A percentile compares a stretch with the other conserved stretches of the same genome.
These are phyloP conservation scores for Puccinia coronata DNA, from an alignment of 1,284 basidiomycete species.

Conservation along the genomic window DNA sequence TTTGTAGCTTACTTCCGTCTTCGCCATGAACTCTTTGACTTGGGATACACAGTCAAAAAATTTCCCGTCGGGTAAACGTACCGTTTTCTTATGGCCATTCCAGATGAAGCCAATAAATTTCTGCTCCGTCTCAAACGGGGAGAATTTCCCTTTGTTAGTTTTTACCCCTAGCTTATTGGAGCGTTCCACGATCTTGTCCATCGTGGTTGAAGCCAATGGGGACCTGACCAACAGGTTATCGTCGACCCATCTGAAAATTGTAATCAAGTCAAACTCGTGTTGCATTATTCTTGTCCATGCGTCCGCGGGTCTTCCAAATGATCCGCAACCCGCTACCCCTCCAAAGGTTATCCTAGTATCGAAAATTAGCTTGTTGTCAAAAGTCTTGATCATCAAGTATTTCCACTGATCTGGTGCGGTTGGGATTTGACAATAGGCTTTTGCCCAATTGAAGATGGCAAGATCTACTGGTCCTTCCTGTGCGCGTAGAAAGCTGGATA, in stretches of 20 bases:
- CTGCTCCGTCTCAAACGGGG: not conserved
- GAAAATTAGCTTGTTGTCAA: not conserved
- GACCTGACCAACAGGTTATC: slow-evolving; percentile 9
- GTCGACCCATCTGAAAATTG: slow-evolving; percentile 9
- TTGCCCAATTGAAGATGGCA: not conserved
- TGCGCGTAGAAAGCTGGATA: not conserved
- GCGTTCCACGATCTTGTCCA: not conserved
- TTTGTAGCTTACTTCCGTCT: not conserved
- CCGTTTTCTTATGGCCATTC: not conserved
- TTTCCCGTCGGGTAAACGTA: not conserved
- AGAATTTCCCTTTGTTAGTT: not conserved
- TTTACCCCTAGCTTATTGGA: not conserved
- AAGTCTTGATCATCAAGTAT: not conserved
- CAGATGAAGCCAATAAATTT: slow-evolving; percentile 1
- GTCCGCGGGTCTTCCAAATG: not conserved
- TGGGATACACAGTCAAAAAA: not conserved
- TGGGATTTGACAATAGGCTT: no score
- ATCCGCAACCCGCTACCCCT: not conserved
- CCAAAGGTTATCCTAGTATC: not conserved
- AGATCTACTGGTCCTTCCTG: not conserved
- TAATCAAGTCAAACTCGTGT: not conserved
- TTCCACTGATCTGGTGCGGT: not conserved
- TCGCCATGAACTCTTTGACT: not conserved
- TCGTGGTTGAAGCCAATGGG: no score
- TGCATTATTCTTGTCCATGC: not conserved